Evolutionary conservation across 2,329 filamentous ascomycete species (phyloP), one percentile per base, ranked within the genome.

Genomic region (Ceratocystis harringtonii): DNA sequence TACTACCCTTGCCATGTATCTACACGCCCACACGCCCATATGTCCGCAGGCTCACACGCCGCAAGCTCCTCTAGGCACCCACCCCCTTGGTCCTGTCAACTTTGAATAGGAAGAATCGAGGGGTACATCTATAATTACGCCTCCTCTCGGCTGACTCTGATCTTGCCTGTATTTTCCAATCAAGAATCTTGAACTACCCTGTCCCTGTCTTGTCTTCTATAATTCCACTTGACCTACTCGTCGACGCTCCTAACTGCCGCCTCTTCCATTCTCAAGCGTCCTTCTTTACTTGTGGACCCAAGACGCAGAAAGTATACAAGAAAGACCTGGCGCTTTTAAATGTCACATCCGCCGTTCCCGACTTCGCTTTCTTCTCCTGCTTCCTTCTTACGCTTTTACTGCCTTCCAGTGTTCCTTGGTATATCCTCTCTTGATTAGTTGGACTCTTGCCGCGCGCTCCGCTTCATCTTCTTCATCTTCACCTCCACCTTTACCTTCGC

Each of bases 191-290:
- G 22, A 22, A 55, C 50, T 25, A 25, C 50, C 65, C 65, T 68
- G 60, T 68, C 66, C 64, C 63, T 68, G 67, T 68, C 66, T 67
- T 50, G 55, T 66, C 62, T 66, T 66, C 63, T 69, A 60, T 64
- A 32, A 67, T 48, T 48, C 45, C n/a, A 48, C 45, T 48, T 22
- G 45, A 48, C 45, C 67, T 60, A 43, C 65, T 58, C 48, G 64
- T 63, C 57, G 63, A 64, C 45, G 61, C 60, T 61, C 60, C 44
- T 28, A 19, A 55, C 22, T 55, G 50, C 50, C 50, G 50, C 50
- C 28, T 55, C 50, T 55, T 55, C 50, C 22, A 55, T 55, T 55
- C 50, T 55, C 17, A n/a, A 48, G 5, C 1, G 17, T 48, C 19
- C 19, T 22, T 48, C 45, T 48, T 22, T 22, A 41, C 45, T 22